Base-by-base conservation (phyloP, 495 filamentous ascomycete genomes). In the Xylaria cubensis region DNA sequence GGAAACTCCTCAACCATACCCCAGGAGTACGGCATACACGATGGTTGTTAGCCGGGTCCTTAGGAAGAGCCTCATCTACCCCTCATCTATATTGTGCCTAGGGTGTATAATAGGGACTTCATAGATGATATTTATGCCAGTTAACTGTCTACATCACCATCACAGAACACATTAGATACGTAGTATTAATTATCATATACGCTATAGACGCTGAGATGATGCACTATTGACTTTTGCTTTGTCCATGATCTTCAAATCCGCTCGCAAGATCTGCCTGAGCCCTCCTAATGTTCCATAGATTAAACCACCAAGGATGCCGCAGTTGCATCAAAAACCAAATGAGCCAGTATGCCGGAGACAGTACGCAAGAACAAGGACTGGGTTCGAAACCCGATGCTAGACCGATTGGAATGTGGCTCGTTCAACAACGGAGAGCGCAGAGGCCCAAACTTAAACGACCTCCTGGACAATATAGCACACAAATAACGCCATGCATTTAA, bases 401-500 rank as follows among this genome's bases (percentile, higher is more conserved):
- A 64, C 34, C 36, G 17, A 24, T 21, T 42, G 59, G 17, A 36
- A 13, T 24, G 12, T 44, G 61, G 12, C 10, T 64, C 21, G 61
- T 39, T 42, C 4, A 21, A 42, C 9, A 21, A 42, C 10, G 59
- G 59, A 42, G 59, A 42, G 36, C 19, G 36, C 4, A 63, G 12
- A 63, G 15, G 59, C n/a, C 10, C 59, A 24, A 29, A 19, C 5
- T 36, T 15, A 13, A 39, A 39, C 19, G 17, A 19, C 39, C 17
- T 53, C 64, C 46, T 32, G 17, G 29, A 32, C 46, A 44, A 2
- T 7, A 29, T 21, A 21, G 26, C 29, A 67, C 65, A 44, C 24
- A 34, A 12, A 26, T 24, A 56, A 56, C 65, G 50, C 50, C 48
- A 56, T 46, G 61, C 36, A 51, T 44, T 32, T 56, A 71, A 58